Base-by-base conservation (phyloP, 2,329 filamentous ascomycete genomes). In the Trichophyton benhamiae region DNA sequence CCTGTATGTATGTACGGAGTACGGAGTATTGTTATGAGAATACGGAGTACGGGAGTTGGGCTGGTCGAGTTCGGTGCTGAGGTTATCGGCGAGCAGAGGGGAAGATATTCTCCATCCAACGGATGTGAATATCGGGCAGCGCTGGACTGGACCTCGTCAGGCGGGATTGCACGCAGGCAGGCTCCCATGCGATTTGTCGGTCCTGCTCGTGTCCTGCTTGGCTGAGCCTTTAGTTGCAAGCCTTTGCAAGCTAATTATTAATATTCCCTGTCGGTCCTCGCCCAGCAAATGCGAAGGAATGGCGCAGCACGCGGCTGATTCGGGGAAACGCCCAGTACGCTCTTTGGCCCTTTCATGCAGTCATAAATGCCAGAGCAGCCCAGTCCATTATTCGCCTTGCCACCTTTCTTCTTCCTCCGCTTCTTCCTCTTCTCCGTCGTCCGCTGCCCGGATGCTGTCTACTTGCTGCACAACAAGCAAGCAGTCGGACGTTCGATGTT, bases 231-330 rank as follows among this genome's bases (percentile, higher is more conserved):
- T 55, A 55, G 52, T 30, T 38, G 52, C 52, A 55, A 55, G 52
- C 52, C 52, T 38, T 55, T 17, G 52, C 52, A 20, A 36, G 52
- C 52, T 55, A 55, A 55, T 55, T 55, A 44, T 20, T 55, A n/a
- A 30, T 38, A 11, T 1, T 42, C 55, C 55, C 25, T 33, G 49
- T 53, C 22, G 57, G 55, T 22, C 52, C 38, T 44, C 53, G 30
- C 44, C 44, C 46, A 38, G 52, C 46, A 48, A 48, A 42, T 44
- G 52, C 46, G 57, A 48, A 42, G 57, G 49, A 57, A 61, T 59
- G 60, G 60, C 60, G 60, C 60, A 61, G 60, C 52, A 22, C 58
- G 57, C 60, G 60, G 60, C 60, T 61, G 60, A 61, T 61, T 61
- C 49, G 55, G 58, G 25, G 60, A 59, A 33, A 61, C 52, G 52